Conservation (phyloP, 1,284 basidiomycete genomes). For the Apiotrichum siamense region DNA sequence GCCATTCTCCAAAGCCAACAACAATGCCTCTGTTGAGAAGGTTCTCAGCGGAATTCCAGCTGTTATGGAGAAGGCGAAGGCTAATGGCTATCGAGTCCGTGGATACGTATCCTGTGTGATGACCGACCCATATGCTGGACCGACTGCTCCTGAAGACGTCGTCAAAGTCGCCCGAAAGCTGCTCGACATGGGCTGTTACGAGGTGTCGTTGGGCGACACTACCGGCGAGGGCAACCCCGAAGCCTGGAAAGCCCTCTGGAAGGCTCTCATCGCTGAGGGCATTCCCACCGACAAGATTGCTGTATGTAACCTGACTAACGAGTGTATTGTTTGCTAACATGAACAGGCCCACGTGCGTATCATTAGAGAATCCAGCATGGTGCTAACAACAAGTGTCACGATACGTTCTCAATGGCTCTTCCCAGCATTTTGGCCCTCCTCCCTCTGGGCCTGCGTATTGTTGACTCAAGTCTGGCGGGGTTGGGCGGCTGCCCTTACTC, state of each 20-base stretch:
- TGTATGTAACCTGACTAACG: constrained; percentile 49
- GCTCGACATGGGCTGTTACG: constrained; percentile 86
- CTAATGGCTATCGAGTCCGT: constrained; percentile 65
- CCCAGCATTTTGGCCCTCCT: constrained; percentile 50
- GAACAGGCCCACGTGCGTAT: constrained; percentile 51
- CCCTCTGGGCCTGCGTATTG: constrained; percentile 50
- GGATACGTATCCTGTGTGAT: constrained; percentile 79
- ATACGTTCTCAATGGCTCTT: constrained; percentile 77
- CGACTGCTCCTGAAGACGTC: constrained; percentile 62
- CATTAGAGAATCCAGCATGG: not conserved
- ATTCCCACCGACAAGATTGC: constrained; percentile 58
- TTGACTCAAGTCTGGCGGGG: constrained; percentile 66
- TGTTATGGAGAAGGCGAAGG: constrained; percentile 60
- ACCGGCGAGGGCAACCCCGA: constrained; percentile 77
- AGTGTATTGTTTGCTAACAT: not conserved
- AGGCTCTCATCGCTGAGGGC: constrained; percentile 57
- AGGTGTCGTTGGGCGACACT: constrained; percentile 87
- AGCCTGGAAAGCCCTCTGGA: constrained; percentile 61
- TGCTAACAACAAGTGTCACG: constrained; percentile 64
- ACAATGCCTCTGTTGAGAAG: constrained; percentile 68
- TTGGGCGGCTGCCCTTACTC: constrained; percentile 94
- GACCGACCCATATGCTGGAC: constrained; percentile 78
- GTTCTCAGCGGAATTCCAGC: constrained; percentile 60
- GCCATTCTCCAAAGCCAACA: constrained; percentile 77
- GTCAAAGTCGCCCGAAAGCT: constrained; percentile 66